These are phyloP conservation scores for Piper longum DNA, from an alignment of 164 flowering plant species.

Conservation along the genomic window DNA sequence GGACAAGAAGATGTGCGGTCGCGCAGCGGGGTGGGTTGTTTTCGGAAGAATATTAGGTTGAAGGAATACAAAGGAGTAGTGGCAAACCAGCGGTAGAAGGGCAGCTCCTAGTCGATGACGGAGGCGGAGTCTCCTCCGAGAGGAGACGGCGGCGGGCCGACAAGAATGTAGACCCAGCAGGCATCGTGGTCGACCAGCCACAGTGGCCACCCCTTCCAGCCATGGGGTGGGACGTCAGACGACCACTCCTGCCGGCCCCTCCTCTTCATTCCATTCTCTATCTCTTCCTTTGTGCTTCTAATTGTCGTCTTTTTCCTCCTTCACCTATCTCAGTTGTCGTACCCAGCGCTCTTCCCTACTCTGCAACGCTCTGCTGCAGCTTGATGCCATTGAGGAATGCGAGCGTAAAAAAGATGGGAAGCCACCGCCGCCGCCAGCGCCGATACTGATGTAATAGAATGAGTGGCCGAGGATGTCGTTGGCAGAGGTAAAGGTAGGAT, in stretches of 20 bases:
- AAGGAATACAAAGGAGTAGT: constrained; percentile 31
- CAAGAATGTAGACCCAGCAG: constrained; percentile 36
- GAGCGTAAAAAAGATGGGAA: too few species aligned
- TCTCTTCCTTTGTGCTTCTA: too few species aligned
- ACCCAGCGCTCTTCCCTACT: too few species aligned
- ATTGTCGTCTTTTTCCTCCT: too few species aligned
- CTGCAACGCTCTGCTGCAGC: too few species aligned
- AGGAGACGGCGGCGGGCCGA: constrained; percentile 19
- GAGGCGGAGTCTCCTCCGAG: constrained; percentile 19
- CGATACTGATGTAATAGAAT: too few species aligned
- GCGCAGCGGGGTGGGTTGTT: constrained; percentile 14
- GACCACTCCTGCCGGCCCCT: constrained; percentile 13
- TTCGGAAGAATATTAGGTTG: constrained; percentile 18
- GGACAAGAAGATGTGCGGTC: constrained; percentile 18
- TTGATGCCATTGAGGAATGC: too few species aligned
- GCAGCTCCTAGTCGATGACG: constrained; percentile 34
- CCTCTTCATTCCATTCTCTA: neutral
- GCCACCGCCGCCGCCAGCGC: too few species aligned
- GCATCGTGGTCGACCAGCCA: constrained; percentile 50
- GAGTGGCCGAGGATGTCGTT: too few species aligned
- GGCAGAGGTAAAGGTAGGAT: too few species aligned
- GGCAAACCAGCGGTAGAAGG: constrained; percentile 50
- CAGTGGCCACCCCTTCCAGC: constrained; percentile 12
- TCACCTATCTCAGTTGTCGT: too few species aligned
- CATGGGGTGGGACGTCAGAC: constrained; percentile 24